A percentile compares a stretch with the other conserved stretches of the same genome.
phyloP scores from a whole-genome alignment of 2,329 filamentous ascomycete species.

The Colletotrichum tamarilloi region DNA sequence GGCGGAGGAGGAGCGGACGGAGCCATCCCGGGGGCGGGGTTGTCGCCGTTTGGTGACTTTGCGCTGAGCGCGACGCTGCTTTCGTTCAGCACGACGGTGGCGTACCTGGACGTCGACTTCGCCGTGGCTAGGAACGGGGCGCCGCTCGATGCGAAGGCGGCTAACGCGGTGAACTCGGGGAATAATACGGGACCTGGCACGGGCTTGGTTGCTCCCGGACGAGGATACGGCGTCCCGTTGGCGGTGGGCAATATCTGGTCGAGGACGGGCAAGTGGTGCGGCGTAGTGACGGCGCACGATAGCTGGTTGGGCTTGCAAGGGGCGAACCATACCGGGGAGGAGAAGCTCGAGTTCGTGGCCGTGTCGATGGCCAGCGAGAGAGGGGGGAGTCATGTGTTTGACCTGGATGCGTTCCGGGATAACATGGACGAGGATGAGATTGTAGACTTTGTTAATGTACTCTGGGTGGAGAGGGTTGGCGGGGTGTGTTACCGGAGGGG shows the following conservation, averaged over 20 bases:
- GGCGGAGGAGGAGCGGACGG: slow-evolving; percentile 40
- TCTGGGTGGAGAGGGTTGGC: slow-evolving; percentile 59
- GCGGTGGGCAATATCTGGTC: slow-evolving; percentile 56
- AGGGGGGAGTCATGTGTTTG: slow-evolving; percentile 39
- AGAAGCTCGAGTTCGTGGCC: slow-evolving; percentile 54
- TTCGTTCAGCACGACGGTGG: slow-evolving; percentile 52
- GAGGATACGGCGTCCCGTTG: slow-evolving; percentile 44
- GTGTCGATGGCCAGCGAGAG: slow-evolving; percentile 54
- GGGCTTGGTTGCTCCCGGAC: slow-evolving; percentile 12
- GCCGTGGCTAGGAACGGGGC: slow-evolving; percentile 38
- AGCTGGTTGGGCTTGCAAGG: slow-evolving; percentile 57
- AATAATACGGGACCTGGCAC: slow-evolving; percentile 37
- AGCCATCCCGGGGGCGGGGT: not conserved
- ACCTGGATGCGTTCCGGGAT: slow-evolving; percentile 52
- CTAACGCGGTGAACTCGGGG: slow-evolving; percentile 19
- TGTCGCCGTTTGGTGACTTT: slow-evolving; percentile 20
- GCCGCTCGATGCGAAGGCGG: slow-evolving; percentile 46
- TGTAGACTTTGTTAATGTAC: slow-evolving; percentile 58
- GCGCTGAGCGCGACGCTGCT: slow-evolving; percentile 41
- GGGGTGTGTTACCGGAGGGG: slow-evolving; percentile 54
- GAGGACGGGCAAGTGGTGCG: slow-evolving; percentile 50
- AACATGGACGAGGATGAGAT: slow-evolving; percentile 54
- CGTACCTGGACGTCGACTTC: slow-evolving; percentile 54
- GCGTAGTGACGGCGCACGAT: slow-evolving; percentile 56
- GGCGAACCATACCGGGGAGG: slow-evolving; percentile 58